These are phyloP conservation scores for Lactarius vividus DNA, from an alignment of 768 basidiomycete genomes.

Conservation along the genomic window DNA sequence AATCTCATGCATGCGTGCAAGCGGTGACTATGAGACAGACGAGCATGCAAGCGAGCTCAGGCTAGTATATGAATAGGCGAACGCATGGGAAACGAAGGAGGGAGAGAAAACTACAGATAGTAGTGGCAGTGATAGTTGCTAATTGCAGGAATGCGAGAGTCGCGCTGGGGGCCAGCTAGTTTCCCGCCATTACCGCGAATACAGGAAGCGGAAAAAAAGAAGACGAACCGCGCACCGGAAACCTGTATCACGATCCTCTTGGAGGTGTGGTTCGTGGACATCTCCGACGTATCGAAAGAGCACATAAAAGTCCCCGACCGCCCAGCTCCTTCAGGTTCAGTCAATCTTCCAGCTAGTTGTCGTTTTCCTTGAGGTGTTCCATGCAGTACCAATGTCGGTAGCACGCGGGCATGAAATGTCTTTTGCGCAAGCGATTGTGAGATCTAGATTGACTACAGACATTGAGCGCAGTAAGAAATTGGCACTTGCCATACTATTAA, in stretches of 20 bases:
- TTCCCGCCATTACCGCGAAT: neutral
- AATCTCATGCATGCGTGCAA: too few species aligned
- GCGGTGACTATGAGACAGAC: too few species aligned
- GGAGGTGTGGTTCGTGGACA: constrained; percentile 88
- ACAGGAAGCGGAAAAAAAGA: neutral
- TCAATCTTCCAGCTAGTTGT: constrained; percentile 51
- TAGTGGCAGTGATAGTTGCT: too few species aligned
- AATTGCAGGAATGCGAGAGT: too few species aligned
- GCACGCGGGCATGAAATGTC: constrained; percentile 88
- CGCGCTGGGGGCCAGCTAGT: constrained; percentile 53
- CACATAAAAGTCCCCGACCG: constrained; percentile 64
- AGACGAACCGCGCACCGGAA: constrained; percentile 60
- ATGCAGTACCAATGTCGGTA: constrained; percentile 65
- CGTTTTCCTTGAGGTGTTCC: constrained; percentile 76
- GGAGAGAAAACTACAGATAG: too few species aligned
- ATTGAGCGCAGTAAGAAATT: constrained; percentile 86
- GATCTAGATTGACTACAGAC: constrained; percentile 91
- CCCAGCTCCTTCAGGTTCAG: too few species aligned
- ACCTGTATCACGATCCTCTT: constrained; percentile 71
- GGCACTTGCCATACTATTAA: constrained; percentile 82
- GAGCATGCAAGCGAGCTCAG: too few species aligned
- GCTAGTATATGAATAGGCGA: too few species aligned
- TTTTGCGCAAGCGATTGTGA: constrained; percentile 57
- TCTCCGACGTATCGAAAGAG: constrained; percentile 89
- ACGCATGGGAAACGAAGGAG: too few species aligned